Evolutionary conservation across 306 rosid species (phyloP), one percentile per base, ranked within the genome.

Genomic region (Styphnolobium japonicum): DNA sequence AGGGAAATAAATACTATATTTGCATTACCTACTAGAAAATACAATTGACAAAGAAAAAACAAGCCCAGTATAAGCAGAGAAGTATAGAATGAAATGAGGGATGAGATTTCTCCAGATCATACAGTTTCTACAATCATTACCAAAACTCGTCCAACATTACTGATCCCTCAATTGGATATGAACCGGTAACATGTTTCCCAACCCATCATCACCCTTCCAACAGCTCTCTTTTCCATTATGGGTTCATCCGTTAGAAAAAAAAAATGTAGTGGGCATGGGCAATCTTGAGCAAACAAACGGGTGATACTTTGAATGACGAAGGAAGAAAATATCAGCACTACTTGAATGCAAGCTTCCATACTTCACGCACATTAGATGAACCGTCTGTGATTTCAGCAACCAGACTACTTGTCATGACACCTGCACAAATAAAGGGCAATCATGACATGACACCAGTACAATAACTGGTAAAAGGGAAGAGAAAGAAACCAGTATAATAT

Each of bases 311-410:
- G 63, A 57, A 40, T 37, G 18, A 25, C 1, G 55, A 69, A 63
- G 72, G 46, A 55, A 8, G 60, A 65, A 39, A 64, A 36, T 56
- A 45, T 43, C 73, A 65, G 42, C 45, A 84, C 84, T 88, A 85
- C 86, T 89, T 94, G 84, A 82, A 80, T 8, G 90, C 76, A 80
- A 92, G 89, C 92, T 89, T 92, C 98, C 97, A 91, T 71, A 94
- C 92, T 92, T 94, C 98, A 52, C 97, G 90, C 42, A 93, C 93
- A 67, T 92, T 94, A 16, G 98, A 94, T 18, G 97, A 88, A 64
- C 98, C 98, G 76, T 94, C 98, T 10, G 97, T 87, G 83, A 94
- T 92, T 87, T 89, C 97, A n/a, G 89, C 90, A 67, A 91, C 87
- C 83, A 89, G 80, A 57, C 70, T 81, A 77, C 88, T 78, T 53